phyloP scores from a whole-genome alignment of 306 rosid genomes.

The Cucurbita moschata region DNA sequence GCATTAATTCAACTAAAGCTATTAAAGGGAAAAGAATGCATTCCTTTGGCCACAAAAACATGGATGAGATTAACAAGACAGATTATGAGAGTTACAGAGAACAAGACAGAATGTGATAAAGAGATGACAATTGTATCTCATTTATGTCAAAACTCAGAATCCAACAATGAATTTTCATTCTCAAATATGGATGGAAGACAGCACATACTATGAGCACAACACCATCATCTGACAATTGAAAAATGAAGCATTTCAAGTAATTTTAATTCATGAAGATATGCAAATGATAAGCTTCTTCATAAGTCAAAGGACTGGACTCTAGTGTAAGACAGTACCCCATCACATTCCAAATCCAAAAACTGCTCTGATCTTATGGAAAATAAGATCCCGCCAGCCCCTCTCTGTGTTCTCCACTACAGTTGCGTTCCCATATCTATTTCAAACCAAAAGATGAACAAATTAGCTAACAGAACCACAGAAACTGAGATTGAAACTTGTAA shows the following conservation, averaged over 20 bases:
- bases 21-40: background rate
- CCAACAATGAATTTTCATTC: background rate
- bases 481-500: too few relatives aligned
- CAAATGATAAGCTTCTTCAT: slow-evolving; percentile 11
- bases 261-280: slow-evolving; percentile 8
- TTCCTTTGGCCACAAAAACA: background rate
- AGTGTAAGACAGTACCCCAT: background rate
- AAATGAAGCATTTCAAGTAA: slow-evolving; percentile 15
- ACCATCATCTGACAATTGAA: background rate
- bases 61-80: background rate
- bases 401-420: slow-evolving; percentile 97
- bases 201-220: background rate
- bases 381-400: slow-evolving; percentile 95
- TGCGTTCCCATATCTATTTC: slow-evolving; percentile 75
- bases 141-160: background rate
- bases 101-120: background rate
- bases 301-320: background rate
- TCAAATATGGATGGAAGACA: background rate
- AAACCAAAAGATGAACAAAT: background rate
- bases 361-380: slow-evolving; percentile 87
- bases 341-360: slow-evolving; percentile 89
- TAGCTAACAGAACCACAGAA: too few relatives aligned
- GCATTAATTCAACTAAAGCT: background rate
- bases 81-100: background rate
- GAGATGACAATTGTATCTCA: background rate